A percentile compares a stretch with the other conserved stretches of the same genome.
phyloP scores from a whole-genome alignment of 345 rosid genomes.

The Noccaea caerulescens region DNA sequence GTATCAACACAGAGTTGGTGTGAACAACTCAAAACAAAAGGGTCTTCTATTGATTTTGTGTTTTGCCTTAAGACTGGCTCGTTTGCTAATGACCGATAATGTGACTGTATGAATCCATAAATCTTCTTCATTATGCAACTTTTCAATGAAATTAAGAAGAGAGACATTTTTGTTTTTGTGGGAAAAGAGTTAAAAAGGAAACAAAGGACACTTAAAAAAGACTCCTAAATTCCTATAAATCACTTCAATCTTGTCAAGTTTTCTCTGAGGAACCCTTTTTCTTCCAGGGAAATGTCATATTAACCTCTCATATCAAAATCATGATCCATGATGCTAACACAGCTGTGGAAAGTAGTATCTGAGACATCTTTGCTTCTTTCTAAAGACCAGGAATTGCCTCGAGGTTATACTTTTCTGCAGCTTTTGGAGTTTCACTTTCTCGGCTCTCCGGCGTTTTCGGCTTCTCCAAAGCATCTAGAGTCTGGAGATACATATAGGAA shows the following conservation, averaged over 20 bases:
- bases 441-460: constrained; percentile 58
- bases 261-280: constrained; percentile 13
- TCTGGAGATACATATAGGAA: constrained; percentile 72
- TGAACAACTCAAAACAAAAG: not conserved
- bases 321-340: constrained; percentile 19
- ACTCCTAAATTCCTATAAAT: constrained; percentile 16
- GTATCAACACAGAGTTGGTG: not conserved
- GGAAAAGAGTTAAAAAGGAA: constrained; percentile 4
- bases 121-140: constrained; percentile 28
- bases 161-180: constrained; percentile 20
- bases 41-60: not conserved
- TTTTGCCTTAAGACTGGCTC: not conserved
- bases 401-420: constrained; percentile 74
- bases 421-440: constrained; percentile 53
- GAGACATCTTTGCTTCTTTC: constrained; percentile 36
- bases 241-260: constrained; percentile 13
- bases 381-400: constrained; percentile 95
- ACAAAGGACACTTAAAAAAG: not conserved
- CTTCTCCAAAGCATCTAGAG: constrained; percentile 65
- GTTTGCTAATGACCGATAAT: not conserved
- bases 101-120: not conserved
- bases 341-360: constrained; percentile 12
- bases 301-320: constrained; percentile 32
- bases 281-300: not conserved
- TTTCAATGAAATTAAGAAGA: constrained; percentile 24